phyloP scores from a whole-genome alignment of 1,284 basidiomycete genomes.

The Pseudozyma thailandica region DNA sequence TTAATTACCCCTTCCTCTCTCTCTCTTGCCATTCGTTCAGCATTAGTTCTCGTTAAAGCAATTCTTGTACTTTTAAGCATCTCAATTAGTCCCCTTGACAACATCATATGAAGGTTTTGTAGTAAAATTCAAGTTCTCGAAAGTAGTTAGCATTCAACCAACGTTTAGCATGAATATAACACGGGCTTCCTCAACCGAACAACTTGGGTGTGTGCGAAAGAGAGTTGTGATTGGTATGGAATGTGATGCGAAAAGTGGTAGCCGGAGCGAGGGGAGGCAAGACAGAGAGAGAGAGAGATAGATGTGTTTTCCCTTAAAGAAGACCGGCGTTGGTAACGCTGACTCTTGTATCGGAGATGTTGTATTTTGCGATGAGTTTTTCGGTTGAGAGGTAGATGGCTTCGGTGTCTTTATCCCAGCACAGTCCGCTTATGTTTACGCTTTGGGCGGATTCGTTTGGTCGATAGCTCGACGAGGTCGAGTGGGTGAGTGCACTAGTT shows the following conservation, averaged over 20 bases:
- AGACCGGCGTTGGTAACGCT: conserved; percentile 9
- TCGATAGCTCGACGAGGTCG: not conserved
- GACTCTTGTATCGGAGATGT: conserved; percentile 20
- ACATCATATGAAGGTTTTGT: not conserved
- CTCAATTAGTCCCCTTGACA: not conserved
- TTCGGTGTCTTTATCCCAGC: conserved; percentile 54
- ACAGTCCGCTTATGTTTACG: conserved; percentile 47
- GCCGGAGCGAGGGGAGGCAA: too few species aligned
- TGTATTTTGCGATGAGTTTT: conserved; percentile 39
- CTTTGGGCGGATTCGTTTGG: conserved; percentile 5
- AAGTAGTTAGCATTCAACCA: not conserved
- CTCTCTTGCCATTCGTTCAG: not conserved
- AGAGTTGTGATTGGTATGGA: too few species aligned
- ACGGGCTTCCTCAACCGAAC: too few species aligned
- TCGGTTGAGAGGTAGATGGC: conserved; percentile 47
- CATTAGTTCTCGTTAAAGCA: conserved; percentile 6
- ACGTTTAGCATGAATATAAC: too few species aligned
- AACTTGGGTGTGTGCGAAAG: too few species aligned
- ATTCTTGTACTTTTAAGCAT: conserved; percentile 27
- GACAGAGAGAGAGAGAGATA: too few species aligned
- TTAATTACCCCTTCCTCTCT: conserved; percentile 1
- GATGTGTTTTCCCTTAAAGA: conserved; percentile 13
- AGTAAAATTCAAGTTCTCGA: not conserved
- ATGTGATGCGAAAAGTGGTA: too few species aligned
- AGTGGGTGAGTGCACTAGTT: conserved; percentile 3